phyloP scores from a whole-genome alignment of 257 asterid genomes.

The Solanum phureja region DNA sequence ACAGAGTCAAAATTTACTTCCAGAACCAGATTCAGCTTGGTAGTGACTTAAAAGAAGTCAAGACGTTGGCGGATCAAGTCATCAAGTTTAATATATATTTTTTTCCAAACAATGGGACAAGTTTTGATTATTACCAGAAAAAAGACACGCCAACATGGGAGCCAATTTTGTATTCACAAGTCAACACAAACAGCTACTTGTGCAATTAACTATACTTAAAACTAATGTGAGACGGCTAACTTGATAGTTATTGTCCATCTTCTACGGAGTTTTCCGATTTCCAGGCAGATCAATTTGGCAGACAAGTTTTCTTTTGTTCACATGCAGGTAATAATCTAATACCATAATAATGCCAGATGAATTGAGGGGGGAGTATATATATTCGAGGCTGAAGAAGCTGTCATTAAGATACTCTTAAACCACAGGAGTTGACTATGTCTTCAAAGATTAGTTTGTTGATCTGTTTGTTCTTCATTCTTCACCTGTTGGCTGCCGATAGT shows the following conservation, averaged over 20 bases:
- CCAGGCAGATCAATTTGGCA: neutral
- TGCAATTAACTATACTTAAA: neutral
- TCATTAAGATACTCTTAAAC: neutral
- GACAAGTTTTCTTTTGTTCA: neutral
- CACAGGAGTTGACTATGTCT: slow-evolving; percentile 8
- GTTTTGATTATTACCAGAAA: neutral
- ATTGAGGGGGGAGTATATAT: neutral
- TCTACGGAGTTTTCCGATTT: neutral
- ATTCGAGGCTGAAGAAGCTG: neutral
- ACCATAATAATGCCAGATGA: neutral
- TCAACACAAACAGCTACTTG: neutral
- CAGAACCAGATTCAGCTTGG: neutral
- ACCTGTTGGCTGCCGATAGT: neutral
- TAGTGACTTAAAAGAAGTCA: neutral
- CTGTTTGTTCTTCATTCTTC: slow-evolving; percentile 15
- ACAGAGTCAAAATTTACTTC: neutral
- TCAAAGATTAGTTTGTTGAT: slow-evolving; percentile 6
- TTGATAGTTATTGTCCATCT: neutral
- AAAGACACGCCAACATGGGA: neutral
- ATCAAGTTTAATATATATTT: neutral
- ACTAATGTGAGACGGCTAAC: neutral
- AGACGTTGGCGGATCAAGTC: neutral
- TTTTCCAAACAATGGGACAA: neutral
- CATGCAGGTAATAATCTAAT: neutral
- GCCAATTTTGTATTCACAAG: neutral